These are phyloP conservation scores for Plasmodium cynomolgi DNA, from an alignment of 169 alveolate genomes.

Conservation along the genomic window DNA sequence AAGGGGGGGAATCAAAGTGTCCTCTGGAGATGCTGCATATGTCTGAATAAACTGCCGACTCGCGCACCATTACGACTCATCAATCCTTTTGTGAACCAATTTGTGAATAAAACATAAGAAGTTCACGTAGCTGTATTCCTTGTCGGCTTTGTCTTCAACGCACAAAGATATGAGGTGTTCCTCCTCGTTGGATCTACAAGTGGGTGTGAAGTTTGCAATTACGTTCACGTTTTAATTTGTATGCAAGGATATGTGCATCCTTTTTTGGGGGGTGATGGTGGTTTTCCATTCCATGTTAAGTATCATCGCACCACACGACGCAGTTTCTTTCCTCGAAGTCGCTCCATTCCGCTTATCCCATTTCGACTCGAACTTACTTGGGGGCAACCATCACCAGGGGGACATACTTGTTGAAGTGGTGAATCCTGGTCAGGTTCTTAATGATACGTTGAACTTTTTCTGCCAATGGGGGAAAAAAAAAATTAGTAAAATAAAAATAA, in stretches of 20 bases:
- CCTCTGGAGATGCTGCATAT: slow-evolving; percentile 1
- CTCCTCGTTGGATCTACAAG: slow-evolving; percentile 14
- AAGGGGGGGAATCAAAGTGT: not conserved
- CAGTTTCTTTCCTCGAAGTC: not conserved
- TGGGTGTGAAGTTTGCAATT: not conserved
- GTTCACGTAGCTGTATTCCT: slow-evolving; percentile 73
- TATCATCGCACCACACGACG: not conserved
- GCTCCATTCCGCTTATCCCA: not conserved
- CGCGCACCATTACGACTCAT: slow-evolving; percentile 31
- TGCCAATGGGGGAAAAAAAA: not conserved
- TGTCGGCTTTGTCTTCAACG: slow-evolving; percentile 69
- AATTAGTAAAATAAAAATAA: not conserved
- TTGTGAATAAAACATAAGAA: slow-evolving; percentile 73
- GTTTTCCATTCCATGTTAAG: not conserved
- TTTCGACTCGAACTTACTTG: slow-evolving; percentile 21
- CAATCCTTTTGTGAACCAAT: slow-evolving; percentile 69
- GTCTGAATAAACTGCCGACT: not conserved
- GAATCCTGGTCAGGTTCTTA: slow-evolving; percentile 42
- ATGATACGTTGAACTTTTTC: slow-evolving; percentile 66
- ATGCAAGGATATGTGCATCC: not conserved
- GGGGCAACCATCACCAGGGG: slow-evolving; percentile 66
- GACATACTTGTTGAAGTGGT: slow-evolving; percentile 47
- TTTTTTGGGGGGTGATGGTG: not conserved
- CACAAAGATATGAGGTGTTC: slow-evolving; percentile 40
- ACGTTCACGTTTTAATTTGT: not conserved